Percentiles rank a stretch among this genome's conserved stretches.
These are phyloP conservation scores for Epichloe aotearoae DNA, from an alignment of 2,329 filamentous ascomycete species.

Conservation along the genomic window DNA sequence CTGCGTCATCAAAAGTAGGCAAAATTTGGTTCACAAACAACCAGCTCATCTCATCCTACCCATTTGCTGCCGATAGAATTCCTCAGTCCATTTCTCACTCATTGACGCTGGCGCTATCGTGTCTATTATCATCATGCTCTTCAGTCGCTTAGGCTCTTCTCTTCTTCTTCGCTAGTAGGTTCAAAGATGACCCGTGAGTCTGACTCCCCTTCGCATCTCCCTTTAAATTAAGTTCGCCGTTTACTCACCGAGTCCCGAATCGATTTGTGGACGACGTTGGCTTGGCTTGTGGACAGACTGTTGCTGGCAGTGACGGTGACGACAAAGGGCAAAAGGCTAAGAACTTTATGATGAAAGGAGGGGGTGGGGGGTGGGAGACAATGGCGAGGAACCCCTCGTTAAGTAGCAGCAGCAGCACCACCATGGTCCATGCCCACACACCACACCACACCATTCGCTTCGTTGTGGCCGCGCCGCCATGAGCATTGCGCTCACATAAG, in stretches of 20 bases:
- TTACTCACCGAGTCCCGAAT: not conserved
- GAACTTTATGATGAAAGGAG: not conserved
- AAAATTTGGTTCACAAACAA: constrained; percentile 7
- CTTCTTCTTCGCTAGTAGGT: not conserved
- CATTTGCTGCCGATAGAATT: not conserved
- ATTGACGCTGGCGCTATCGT: not conserved
- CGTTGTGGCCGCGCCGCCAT: not conserved
- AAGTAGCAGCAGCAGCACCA: not conserved
- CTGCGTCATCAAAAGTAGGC: constrained; percentile 18
- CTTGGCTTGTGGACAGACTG: too few relatives aligned
- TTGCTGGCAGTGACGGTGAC: not conserved
- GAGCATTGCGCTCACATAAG: constrained; percentile 22
- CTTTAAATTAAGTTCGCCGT: too few relatives aligned
- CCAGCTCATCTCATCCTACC: not conserved
- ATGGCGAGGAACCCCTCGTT: not conserved
- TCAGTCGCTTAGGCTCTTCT: not conserved
- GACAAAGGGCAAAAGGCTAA: not conserved
- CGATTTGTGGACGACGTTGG: not conserved
- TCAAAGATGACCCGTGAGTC: not conserved
- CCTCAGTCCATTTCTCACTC: not conserved
- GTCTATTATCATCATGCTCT: not conserved
- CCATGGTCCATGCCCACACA: too few relatives aligned
- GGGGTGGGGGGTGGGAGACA: not conserved
- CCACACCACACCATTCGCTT: not conserved
- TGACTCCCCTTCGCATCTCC: not conserved